These are phyloP conservation scores for Plasmodium blacklocki DNA, from an alignment of 169 alveolate species.

Conservation along the genomic window DNA sequence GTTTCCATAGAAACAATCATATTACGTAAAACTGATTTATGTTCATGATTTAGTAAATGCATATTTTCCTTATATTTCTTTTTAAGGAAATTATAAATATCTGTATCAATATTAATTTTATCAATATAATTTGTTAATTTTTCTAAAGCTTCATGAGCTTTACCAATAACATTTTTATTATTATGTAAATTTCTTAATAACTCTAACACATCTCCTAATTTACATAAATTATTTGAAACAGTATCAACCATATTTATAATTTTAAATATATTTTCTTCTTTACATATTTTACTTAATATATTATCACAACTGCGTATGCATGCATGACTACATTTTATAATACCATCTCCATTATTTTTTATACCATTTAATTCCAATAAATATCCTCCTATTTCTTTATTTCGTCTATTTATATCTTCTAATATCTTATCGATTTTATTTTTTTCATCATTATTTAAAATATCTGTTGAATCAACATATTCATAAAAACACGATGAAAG, in stretches of 20 bases:
- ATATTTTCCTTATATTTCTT: constrained; percentile 66
- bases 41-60: constrained; percentile 76
- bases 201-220: constrained; percentile 85
- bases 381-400: constrained; percentile 18
- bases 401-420: constrained; percentile 2
- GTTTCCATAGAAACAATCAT: constrained; percentile 86
- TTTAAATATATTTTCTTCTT: constrained; percentile 44
- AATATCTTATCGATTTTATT: constrained; percentile 27
- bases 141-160: constrained; percentile 82
- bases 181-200: constrained; percentile 82
- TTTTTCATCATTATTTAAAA: constrained; percentile 23
- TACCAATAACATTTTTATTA: constrained; percentile 76
- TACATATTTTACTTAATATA: constrained; percentile 38
- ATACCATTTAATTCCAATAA: constrained; percentile 52
- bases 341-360: constrained; percentile 24
- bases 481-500: neutral
- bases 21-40: constrained; percentile 79
- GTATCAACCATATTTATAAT: constrained; percentile 81
- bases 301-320: constrained; percentile 53
- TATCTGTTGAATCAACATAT: constrained; percentile 2
- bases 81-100: constrained; percentile 78
- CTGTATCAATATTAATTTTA: constrained; percentile 79
- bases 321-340: constrained; percentile 14
- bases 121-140: constrained; percentile 79
- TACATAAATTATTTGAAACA: constrained; percentile 83